Evolutionary conservation across 768 basidiomycete genomes (phyloP), one percentile per base, ranked within the genome.

Genomic region (Pulveroboletus sp.): DNA sequence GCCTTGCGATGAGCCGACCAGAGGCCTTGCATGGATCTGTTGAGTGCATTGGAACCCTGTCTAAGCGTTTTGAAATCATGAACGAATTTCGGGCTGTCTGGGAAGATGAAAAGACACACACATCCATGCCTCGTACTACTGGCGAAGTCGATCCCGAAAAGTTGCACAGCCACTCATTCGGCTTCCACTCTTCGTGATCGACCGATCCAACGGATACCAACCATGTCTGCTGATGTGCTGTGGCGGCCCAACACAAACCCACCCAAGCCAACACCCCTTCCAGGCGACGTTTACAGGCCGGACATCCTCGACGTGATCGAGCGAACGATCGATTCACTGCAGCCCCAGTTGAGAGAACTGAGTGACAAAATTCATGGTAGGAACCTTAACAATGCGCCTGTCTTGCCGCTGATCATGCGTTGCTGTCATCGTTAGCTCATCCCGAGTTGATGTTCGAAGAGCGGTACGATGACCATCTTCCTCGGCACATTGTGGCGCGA

Each of bases 1-100:
- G 72, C 74, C 23, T 77, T 76, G 34, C 83, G 72, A 47, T 89
- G 86, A 11, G 69, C 74, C 1, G 83, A 79, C 89, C 89, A 91
- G 17, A 88, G 74, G 20, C 80, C 82, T 66, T 88, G 87, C 82
- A 89, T 86, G 20, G 86, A 86, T 48, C 76, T 74, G 68, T 91
- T 91, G 58, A 91, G 73, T 16, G 78, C 67, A 71, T 90, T 90
- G 50, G 85, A 76, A 46, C 79, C 82, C 86, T 89, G 63, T 69
- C 83, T 85, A 71, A 64, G 63, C 65, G 64, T 65, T 52, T 68
- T 57, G 67, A 14, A 34, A 47, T 64, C 43, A 57, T 51, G 43
- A 50, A 50, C 10, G 41, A 41, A 24, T 29, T 43, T n/a, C n/a
- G n/a, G n/a, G n/a, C n/a, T n/a, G n/a, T n/a, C n/a, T n/a, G n/a